These are phyloP conservation scores for Dictyostelium citrinum DNA, from an alignment of 78 protist genomes.

Conservation along the genomic window DNA sequence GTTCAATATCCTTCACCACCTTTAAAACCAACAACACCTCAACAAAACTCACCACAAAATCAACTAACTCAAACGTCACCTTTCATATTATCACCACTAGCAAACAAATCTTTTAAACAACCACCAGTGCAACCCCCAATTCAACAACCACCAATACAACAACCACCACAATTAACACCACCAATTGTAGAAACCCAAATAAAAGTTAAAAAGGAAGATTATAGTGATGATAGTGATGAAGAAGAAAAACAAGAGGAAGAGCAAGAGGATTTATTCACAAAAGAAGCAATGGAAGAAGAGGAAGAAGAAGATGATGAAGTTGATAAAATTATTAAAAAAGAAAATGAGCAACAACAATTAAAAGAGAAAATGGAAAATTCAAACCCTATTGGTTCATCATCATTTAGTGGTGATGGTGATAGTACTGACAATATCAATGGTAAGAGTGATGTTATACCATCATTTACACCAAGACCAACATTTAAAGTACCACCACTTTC, in stretches of 20 bases:
- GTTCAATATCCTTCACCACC: not conserved
- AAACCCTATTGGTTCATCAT: not conserved
- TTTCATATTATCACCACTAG: not conserved
- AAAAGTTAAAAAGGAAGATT: not conserved
- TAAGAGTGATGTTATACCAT: not conserved
- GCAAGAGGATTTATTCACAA: not conserved
- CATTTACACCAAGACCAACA: constrained; percentile 10
- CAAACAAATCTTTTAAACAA: not conserved
- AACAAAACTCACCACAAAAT: not conserved
- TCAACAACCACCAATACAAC: not conserved
- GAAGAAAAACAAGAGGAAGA: not conserved
- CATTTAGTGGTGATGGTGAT: not conserved
- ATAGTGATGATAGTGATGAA: not conserved
- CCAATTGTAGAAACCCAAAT: not conserved
- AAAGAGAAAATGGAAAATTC: not conserved
- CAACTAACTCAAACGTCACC: not conserved
- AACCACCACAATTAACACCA: not conserved
- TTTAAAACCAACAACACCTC: not conserved
- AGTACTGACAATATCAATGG: not conserved
- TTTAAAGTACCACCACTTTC: not conserved
- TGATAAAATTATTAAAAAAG: not conserved
- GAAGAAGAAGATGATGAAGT: not conserved
- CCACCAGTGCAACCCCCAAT: not conserved
- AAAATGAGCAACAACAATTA: constrained; percentile 10
- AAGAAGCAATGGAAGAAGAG: not conserved